Evolutionary conservation across 768 basidiomycete species (phyloP).

Genomic region (Cystofilobasidium macerans): DNA sequence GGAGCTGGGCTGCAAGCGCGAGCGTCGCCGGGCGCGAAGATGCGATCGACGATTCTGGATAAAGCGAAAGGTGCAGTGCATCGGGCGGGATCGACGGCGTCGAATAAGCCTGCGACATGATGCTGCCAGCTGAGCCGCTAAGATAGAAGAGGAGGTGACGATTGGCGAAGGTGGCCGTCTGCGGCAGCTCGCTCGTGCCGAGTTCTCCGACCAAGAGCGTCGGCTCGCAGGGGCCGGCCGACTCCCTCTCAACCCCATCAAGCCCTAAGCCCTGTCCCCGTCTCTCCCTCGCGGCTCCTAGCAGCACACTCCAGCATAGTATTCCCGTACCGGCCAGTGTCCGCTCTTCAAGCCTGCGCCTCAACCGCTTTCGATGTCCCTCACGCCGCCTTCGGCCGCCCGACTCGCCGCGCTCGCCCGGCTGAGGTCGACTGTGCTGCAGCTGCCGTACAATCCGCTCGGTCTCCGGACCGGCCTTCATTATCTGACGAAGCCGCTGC

Average conservation of each 20-base stretch:
- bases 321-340: conserved; percentile 41
- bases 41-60: conserved; percentile 14
- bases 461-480: conserved; percentile 23
- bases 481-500: conserved; percentile 10
- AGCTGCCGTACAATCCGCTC: conserved; percentile 24
- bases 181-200: no score
- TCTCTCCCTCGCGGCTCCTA: conserved; percentile 31
- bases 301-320: conserved; percentile 49
- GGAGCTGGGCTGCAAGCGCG: neutral
- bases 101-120: neutral
- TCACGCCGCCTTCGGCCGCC: conserved; percentile 4
- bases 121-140: neutral
- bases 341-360: neutral
- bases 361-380: conserved; percentile 10
- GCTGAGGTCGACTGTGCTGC: conserved; percentile 19
- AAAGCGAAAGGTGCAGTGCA: conserved; percentile 19
- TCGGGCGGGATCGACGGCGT: conserved; percentile 27
- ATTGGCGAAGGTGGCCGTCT: no score
- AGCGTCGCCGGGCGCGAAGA: neutral
- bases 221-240: no score
- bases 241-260: no score
- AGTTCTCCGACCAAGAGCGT: no score
- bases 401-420: conserved; percentile 21
- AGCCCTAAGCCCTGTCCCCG: conserved; percentile 14
- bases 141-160: no score